phyloP scores from a whole-genome alignment of 2,329 filamentous ascomycete species.

The Exophiala phaeomuriformis region DNA sequence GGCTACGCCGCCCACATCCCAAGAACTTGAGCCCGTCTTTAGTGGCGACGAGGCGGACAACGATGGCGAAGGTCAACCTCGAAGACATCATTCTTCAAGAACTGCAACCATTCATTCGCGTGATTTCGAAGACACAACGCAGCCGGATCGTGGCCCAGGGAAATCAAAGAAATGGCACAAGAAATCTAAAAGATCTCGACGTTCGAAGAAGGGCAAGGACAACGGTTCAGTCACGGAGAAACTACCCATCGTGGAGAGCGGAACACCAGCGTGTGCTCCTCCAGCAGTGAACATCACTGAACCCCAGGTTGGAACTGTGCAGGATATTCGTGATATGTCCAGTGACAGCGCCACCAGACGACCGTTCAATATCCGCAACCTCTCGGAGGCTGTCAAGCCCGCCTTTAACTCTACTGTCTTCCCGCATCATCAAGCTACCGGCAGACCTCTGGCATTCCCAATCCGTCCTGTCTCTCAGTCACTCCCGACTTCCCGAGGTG shows the following conservation, averaged over 20 bases:
- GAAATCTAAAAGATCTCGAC: slow-evolving; percentile 25
- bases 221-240: slow-evolving; percentile 32
- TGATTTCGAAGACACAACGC: slow-evolving; percentile 40
- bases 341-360: slow-evolving; percentile 34
- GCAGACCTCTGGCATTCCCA: slow-evolving; percentile 22
- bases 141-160: slow-evolving; percentile 21
- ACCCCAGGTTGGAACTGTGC: slow-evolving; percentile 53
- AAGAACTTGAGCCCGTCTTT: slow-evolving; percentile 28
- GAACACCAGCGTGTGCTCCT: slow-evolving; percentile 1
- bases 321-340: slow-evolving; percentile 31
- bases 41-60: slow-evolving; percentile 50
- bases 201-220: slow-evolving; percentile 21
- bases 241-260: slow-evolving; percentile 12
- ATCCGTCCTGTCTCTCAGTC: slow-evolving; percentile 26
- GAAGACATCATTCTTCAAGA: slow-evolving; percentile 20
- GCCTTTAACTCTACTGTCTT: slow-evolving; percentile 24
- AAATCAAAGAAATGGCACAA: slow-evolving; percentile 32
- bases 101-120: slow-evolving; percentile 32
- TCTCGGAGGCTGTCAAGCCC: slow-evolving; percentile 52
- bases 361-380: slow-evolving; percentile 52
- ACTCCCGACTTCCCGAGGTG: slow-evolving; percentile 38
- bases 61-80: slow-evolving; percentile 37
- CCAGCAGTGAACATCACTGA: slow-evolving; percentile 7
- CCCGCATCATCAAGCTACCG: slow-evolving; percentile 24
- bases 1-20: slow-evolving; percentile 8